A percentile compares a stretch with the other conserved stretches of the same genome.
These are phyloP conservation scores for Raddia distichophylla DNA, from an alignment of 176 grass and related monocot genomes.

Conservation along the genomic window DNA sequence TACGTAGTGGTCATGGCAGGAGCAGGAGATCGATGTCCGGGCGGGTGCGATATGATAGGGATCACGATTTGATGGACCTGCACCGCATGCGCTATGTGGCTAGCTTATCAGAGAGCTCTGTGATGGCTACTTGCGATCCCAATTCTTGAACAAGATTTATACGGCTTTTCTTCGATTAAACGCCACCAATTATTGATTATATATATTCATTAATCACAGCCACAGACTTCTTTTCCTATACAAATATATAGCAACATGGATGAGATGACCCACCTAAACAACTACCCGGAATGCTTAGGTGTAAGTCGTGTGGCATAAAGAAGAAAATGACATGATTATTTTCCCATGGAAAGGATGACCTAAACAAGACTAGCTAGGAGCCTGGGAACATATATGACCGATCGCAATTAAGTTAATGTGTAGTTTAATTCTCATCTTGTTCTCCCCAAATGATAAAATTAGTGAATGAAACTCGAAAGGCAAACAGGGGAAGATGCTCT, in stretches of 20 bases:
- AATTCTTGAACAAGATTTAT: neutral
- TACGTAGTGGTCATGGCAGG: neutral
- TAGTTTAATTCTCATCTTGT: neutral
- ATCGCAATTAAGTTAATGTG: neutral
- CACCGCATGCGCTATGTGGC: slow-evolving; percentile 20
- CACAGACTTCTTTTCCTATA: neutral
- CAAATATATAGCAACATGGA: slow-evolving; percentile 11
- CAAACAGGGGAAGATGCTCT: slow-evolving; percentile 11
- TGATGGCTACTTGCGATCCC: slow-evolving; percentile 48
- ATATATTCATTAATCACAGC: slow-evolving; percentile 21
- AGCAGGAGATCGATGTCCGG: neutral
- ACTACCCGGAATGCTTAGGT: neutral
- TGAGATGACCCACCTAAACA: slow-evolving; percentile 38
- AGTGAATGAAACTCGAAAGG: neutral
- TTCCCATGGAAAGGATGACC: neutral
- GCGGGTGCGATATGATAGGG: slow-evolving; percentile 35
- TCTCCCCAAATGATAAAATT: slow-evolving; percentile 8
- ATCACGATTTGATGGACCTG: slow-evolving; percentile 30
- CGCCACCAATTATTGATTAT: slow-evolving; percentile 49
- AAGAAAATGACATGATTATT: neutral
- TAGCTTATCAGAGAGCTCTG: slow-evolving; percentile 6
- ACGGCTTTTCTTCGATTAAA: slow-evolving; percentile 49
- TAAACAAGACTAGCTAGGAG: slow-evolving; percentile 20
- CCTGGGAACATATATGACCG: neutral
- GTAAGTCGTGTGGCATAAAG: neutral